Conservation (phyloP, 352 stramenopile species). For the Pythium brassicae region DNA sequence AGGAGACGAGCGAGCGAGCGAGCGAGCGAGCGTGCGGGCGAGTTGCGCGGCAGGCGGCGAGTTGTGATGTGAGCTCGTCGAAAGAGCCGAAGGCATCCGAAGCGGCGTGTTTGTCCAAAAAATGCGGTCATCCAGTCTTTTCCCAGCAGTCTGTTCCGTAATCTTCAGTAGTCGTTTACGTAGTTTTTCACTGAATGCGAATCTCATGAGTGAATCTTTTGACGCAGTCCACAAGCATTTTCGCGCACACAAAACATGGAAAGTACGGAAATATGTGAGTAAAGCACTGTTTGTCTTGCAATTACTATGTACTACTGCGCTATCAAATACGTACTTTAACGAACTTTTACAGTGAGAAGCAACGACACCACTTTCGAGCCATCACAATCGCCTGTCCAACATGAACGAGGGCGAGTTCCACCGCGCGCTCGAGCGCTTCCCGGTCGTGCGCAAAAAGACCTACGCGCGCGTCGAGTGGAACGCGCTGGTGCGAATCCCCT, state of each 20-base stretch:
- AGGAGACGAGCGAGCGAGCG: background rate
- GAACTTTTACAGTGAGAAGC: background rate
- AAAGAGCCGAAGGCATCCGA: background rate
- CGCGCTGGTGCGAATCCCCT: slow-evolving; percentile 36
- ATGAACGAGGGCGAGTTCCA: slow-evolving; percentile 78
- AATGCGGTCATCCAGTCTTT: too few relatives aligned
- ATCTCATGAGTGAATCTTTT: slow-evolving; percentile 1
- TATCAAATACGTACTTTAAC: too few relatives aligned
- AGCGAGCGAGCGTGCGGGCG: background rate
- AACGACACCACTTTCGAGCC: background rate
- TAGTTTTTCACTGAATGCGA: slow-evolving; percentile 7
- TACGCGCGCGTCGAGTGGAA: slow-evolving; percentile 80
- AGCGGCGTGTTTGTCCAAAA: background rate
- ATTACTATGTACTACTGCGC: background rate
- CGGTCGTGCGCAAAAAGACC: slow-evolving; percentile 75
- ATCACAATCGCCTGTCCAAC: background rate
- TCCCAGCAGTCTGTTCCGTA: too few relatives aligned
- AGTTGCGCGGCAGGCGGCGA: slow-evolving; percentile 1
- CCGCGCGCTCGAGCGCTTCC: slow-evolving; percentile 65
- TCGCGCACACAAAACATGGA: too few relatives aligned
- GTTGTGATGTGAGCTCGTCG: slow-evolving; percentile 2
- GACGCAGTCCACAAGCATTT: background rate
- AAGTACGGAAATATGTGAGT: too few relatives aligned
- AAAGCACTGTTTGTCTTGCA: background rate
- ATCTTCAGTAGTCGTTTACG: too few relatives aligned